These are phyloP conservation scores for Helicosporidium sp. DNA, from an alignment of 139 green algal genomes.

Conservation along the genomic window DNA sequence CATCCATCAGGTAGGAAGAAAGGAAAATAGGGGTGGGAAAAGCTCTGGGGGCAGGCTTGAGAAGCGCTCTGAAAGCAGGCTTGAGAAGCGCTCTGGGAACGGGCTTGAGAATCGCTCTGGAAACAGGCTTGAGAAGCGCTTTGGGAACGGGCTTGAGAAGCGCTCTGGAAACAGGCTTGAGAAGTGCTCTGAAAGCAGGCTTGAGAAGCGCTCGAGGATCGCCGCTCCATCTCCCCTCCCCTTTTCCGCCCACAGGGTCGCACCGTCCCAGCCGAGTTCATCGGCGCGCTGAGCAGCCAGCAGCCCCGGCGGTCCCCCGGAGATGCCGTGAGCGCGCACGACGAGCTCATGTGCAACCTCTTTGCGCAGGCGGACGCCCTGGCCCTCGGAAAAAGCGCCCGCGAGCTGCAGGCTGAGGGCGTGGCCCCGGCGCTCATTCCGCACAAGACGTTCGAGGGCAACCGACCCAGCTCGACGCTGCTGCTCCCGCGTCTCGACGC, in stretches of 20 bases:
- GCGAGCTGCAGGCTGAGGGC: constrained; percentile 61
- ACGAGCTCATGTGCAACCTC: constrained; percentile 99
- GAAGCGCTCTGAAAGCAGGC: no score
- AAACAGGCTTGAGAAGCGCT: no score
- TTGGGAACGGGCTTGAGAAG: no score
- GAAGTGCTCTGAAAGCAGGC: no score
- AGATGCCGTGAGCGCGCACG: constrained; percentile 95
- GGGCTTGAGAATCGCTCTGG: no score
- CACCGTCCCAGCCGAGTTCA: constrained; percentile 93
- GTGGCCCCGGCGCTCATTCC: constrained; percentile 76
- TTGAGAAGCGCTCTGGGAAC: no score
- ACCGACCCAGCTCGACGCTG: constrained; percentile 76
- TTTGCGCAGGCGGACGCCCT: constrained; percentile 87
- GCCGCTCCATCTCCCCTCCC: neutral
- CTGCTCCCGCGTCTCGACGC: constrained; percentile 77
- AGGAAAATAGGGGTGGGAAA: no score
- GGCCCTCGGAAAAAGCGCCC: constrained; percentile 72
- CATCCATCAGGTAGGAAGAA: constrained; percentile 25
- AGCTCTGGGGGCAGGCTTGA: no score
- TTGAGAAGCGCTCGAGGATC: no score
- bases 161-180: no score
- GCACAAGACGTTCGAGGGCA: constrained; percentile 71
- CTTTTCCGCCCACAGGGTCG: constrained; percentile 31
- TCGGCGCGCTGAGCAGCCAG: constrained; percentile 89
- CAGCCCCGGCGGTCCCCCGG: constrained; percentile 69